Evolutionary conservation across 345 rosid species (phyloP), one percentile per base, ranked within the genome.

Genomic region (Alliaria petiolata): DNA sequence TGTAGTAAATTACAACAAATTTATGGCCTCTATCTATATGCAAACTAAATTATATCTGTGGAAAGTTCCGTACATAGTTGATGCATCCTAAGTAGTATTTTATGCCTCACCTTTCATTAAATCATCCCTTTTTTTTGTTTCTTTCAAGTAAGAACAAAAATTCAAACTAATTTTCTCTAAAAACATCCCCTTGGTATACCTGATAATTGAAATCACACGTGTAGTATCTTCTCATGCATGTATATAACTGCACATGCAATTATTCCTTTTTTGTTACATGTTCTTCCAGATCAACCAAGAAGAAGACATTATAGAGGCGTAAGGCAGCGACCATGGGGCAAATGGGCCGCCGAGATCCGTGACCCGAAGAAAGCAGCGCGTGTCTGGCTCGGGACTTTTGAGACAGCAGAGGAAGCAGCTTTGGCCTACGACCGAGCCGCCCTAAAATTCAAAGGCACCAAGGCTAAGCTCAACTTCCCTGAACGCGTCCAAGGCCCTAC

Each of bases 321-420:
- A 17, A 84, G 98, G 74, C 98, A 89, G 69, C 83, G 98, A 63
- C 96, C 95, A 30, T 93, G 98, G 98, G 98, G 98, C 0, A 93
- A 91, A 78, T 93, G 98, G 98, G 97, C 97, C 0, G 95, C 98
- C 0, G 98, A 93, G 73, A 93, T 93, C 17, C 82, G 98, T 7
- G 92, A 91, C 62, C 98, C 98, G 0, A 58, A 77, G 43, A 93
- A 88, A 71, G 91, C 89, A 53, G 85, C 84, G 6, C 83, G 98
- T 59, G 88, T 85, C 3, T 93, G 98, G 98, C 86, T 93, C 16
- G 98, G 97, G 51, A 91, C 98, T 40, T 93, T 87, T 20, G 87
- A 84, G 53, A 89, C 96, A 0, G 93, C 88, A 3, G 98, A 93
- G 65, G 98, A 88, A 26, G 98, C 98, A 1, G 96, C 97, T 36